These are phyloP conservation scores for Sergeia podlipaevii DNA, from an alignment of 208 protist genomes.

Conservation along the genomic window DNA sequence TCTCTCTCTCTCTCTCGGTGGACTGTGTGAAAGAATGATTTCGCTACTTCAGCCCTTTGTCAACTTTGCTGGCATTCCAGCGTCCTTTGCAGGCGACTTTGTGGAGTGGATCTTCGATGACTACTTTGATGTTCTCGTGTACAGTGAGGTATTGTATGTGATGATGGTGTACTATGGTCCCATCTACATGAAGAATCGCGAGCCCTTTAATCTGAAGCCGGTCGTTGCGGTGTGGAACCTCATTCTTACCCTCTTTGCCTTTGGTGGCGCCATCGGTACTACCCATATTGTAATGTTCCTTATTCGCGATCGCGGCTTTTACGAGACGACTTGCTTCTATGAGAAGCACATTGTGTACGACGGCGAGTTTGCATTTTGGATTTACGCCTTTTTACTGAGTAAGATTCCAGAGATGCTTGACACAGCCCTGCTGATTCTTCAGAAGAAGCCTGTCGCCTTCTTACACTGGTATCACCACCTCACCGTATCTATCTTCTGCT, in stretches of 20 bases:
- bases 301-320: slow-evolving; percentile 13
- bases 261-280: slow-evolving; percentile 23
- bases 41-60: slow-evolving; percentile 21
- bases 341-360: too few relatives aligned
- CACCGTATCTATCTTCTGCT: slow-evolving; percentile 90
- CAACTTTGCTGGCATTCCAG: slow-evolving; percentile 29
- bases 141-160: slow-evolving; percentile 45
- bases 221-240: slow-evolving; percentile 80
- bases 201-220: slow-evolving; percentile 41
- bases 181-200: slow-evolving; percentile 56
- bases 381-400: slow-evolving; percentile 69
- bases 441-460: slow-evolving; percentile 88
- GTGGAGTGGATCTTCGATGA: slow-evolving; percentile 33
- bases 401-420: slow-evolving; percentile 89
- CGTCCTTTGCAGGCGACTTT: slow-evolving; percentile 28
- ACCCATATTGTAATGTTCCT: slow-evolving; percentile 2
- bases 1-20: too few relatives aligned
- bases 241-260: slow-evolving; percentile 68
- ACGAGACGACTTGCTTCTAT: slow-evolving; percentile 17
- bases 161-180: slow-evolving; percentile 53
- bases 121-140: slow-evolving; percentile 47
- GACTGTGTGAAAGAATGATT: too few relatives aligned
- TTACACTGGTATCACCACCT: slow-evolving; percentile 94
- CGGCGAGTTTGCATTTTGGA: too few relatives aligned
- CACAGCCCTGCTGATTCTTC: slow-evolving; percentile 80